These are phyloP conservation scores for Rhodotorula sp. DNA, from an alignment of 1,284 basidiomycete genomes.

Conservation along the genomic window DNA sequence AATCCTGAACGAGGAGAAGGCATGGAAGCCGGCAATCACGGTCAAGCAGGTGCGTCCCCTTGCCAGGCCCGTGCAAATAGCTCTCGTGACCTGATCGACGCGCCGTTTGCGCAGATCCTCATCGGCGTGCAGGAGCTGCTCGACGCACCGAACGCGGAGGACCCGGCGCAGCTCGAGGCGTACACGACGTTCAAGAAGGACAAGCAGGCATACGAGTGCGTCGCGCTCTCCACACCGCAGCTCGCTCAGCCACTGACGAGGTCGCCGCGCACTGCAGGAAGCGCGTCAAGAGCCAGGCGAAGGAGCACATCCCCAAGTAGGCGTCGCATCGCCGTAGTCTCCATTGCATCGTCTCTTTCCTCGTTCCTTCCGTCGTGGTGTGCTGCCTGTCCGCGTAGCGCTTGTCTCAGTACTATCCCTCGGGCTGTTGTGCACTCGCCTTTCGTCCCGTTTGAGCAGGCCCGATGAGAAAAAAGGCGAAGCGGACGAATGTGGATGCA, in stretches of 20 bases:
- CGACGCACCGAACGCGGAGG: constrained; percentile 44
- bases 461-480: too few species aligned
- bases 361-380: too few species aligned
- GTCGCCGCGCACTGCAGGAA: constrained; percentile 3
- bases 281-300: constrained; percentile 34
- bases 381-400: too few species aligned
- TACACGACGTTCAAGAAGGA: constrained; percentile 45
- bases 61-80: not conserved
- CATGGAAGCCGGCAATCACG: constrained; percentile 98
- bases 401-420: too few species aligned
- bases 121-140: constrained; percentile 61
- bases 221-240: not conserved
- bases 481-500: too few species aligned
- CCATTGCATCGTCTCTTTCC: not conserved
- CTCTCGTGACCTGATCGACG: not conserved
- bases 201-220: constrained; percentile 35
- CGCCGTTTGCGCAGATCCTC: constrained; percentile 68
- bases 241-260: not conserved
- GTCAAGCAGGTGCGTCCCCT: constrained; percentile 81
- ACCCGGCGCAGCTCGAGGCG: constrained; percentile 47
- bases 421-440: too few species aligned
- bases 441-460: too few species aligned
- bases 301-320: constrained; percentile 35
- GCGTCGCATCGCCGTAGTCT: not conserved
- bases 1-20: constrained; percentile 98